Evolutionary conservation across 2,329 filamentous ascomycete genomes (phyloP).

Genomic region (Zymoseptoria ardabiliae): DNA sequence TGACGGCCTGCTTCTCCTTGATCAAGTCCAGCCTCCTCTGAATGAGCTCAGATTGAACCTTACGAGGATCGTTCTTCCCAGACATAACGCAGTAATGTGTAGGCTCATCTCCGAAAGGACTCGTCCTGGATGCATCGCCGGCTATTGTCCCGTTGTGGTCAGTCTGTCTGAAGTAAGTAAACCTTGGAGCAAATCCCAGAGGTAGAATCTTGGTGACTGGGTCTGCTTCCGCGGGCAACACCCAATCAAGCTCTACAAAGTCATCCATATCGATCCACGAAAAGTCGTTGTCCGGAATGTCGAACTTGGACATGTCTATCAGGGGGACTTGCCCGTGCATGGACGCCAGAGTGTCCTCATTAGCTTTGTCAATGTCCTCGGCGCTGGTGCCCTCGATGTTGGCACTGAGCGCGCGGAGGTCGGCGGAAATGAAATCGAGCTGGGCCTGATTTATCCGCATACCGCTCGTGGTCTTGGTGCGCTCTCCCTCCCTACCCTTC

Average conservation of each 20-base stretch:
- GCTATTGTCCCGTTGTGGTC: constrained; percentile 76
- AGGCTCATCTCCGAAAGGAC: constrained; percentile 84
- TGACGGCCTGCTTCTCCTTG: constrained; percentile 67
- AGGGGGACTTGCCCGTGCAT: constrained; percentile 47
- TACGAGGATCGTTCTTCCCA: constrained; percentile 61
- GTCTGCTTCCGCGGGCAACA: constrained; percentile 79
- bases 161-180: constrained; percentile 96
- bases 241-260: constrained; percentile 97
- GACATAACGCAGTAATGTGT: constrained; percentile 97
- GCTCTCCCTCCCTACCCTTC: constrained; percentile 58
- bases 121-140: constrained; percentile 74
- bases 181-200: constrained; percentile 82
- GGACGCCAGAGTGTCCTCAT: constrained; percentile 54
- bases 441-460: constrained; percentile 96
- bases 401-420: constrained; percentile 88
- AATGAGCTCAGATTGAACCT: constrained; percentile 81
- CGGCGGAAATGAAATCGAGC: constrained; percentile 82
- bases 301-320: constrained; percentile 73
- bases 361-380: constrained; percentile 62
- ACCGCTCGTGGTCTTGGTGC: constrained; percentile 73
- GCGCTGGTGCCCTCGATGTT: constrained; percentile 73
- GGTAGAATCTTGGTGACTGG: constrained; percentile 92
- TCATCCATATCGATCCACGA: constrained; percentile 99
- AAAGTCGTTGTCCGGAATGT: constrained; percentile 89
- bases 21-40: constrained; percentile 72